These are phyloP conservation scores for Didymella arachidicola DNA, from an alignment of 2,329 filamentous ascomycete species.

Conservation along the genomic window DNA sequence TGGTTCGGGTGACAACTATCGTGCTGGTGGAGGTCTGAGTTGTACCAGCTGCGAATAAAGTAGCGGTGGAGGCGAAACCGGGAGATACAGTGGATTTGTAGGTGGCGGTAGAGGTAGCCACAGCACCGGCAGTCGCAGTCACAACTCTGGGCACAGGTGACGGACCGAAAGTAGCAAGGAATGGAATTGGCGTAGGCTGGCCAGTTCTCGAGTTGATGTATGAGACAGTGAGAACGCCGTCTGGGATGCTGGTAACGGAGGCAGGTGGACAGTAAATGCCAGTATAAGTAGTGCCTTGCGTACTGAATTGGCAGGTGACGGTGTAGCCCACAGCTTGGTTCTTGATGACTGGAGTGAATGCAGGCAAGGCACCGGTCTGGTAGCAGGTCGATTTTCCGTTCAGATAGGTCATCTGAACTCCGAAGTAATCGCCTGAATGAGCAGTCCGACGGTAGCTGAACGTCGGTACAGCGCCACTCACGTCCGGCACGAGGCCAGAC, in stretches of 20 bases:
- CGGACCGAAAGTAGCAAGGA: constrained; percentile 6
- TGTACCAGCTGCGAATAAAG: constrained; percentile 2
- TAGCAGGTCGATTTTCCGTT: constrained; percentile 9
- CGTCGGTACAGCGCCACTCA: constrained; percentile 6
- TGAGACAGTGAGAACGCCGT: constrained; percentile 12
- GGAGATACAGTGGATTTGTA: not conserved
- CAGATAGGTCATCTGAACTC: constrained; percentile 13
- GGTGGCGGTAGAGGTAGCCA: constrained; percentile 6
- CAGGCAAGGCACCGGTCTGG: not conserved
- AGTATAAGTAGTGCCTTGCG: not conserved
- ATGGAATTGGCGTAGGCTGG: constrained; percentile 13
- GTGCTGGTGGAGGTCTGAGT: constrained; percentile 11
- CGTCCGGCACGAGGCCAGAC: constrained; percentile 6
- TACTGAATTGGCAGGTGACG: not conserved
- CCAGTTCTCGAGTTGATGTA: constrained; percentile 1
- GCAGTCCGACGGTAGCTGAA: constrained; percentile 7
- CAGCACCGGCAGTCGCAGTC: constrained; percentile 2
- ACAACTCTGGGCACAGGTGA: constrained; percentile 7
- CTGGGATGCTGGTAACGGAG: constrained; percentile 9
- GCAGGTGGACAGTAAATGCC: constrained; percentile 9
- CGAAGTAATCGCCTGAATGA: constrained; percentile 12
- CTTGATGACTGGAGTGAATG: constrained; percentile 11
- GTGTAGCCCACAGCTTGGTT: constrained; percentile 1
- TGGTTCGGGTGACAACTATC: constrained; percentile 5
- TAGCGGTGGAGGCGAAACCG: constrained; percentile 6